These are phyloP conservation scores for Aureobasidium pullulans DNA, from an alignment of 2,329 filamentous ascomycete species.

Conservation along the genomic window DNA sequence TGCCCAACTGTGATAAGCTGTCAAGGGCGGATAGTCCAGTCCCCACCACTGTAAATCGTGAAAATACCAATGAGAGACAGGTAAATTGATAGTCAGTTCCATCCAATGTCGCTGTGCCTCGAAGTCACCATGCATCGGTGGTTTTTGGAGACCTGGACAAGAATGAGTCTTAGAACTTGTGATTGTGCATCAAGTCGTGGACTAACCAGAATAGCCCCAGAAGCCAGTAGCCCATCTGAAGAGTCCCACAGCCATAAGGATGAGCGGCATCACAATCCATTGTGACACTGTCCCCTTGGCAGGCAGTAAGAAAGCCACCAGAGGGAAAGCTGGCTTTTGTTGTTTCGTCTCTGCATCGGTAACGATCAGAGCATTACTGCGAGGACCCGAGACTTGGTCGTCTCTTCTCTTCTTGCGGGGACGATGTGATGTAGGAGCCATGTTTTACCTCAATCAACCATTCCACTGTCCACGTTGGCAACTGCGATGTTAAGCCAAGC, in stretches of 20 bases:
- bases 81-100: slow-evolving; percentile 86
- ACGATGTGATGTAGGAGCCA: slow-evolving; percentile 25
- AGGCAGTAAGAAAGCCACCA: slow-evolving; percentile 92
- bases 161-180: not conserved
- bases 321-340: slow-evolving; percentile 67
- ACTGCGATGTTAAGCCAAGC: not conserved
- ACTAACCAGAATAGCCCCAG: slow-evolving; percentile 85
- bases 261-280: slow-evolving; percentile 84
- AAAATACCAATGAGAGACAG: slow-evolving; percentile 94
- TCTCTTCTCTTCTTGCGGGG: slow-evolving; percentile 38
- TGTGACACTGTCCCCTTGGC: slow-evolving; percentile 74
- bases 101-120: slow-evolving; percentile 99
- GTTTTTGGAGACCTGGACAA: slow-evolving; percentile 60
- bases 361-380: slow-evolving; percentile 37
- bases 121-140: slow-evolving; percentile 93
- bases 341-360: slow-evolving; percentile 38
- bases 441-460: not conserved
- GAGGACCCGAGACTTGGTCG: slow-evolving; percentile 28
- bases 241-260: slow-evolving; percentile 82
- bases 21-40: slow-evolving; percentile 92
- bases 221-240: slow-evolving; percentile 89
- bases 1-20: slow-evolving; percentile 97
- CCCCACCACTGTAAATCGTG: slow-evolving; percentile 97
- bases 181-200: slow-evolving; percentile 12
- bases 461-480: slow-evolving; percentile 7